Conservation (phyloP, 176 grass and related monocot genomes). For the Musa acuminata region DNA sequence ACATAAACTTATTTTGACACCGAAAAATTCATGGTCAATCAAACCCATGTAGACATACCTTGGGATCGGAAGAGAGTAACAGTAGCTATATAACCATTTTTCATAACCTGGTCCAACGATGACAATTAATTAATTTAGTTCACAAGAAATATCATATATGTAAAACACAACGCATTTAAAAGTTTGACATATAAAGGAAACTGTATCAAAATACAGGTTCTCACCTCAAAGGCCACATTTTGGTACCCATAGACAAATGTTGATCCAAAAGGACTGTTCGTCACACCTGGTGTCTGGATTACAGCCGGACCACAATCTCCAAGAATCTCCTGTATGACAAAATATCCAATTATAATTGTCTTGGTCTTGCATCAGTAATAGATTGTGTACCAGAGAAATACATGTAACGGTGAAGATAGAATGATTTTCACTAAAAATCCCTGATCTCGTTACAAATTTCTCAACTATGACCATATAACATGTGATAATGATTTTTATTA, state of each 20-base stretch:
- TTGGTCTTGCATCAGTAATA: background rate
- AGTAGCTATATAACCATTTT: constrained; percentile 92
- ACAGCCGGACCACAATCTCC: constrained; percentile 84
- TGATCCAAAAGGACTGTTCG: constrained; percentile 94
- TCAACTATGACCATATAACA: background rate
- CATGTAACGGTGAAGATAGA: background rate
- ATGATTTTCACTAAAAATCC: background rate
- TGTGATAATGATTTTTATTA: too few species aligned
- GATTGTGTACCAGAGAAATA: background rate
- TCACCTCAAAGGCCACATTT: constrained; percentile 90
- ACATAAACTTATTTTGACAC: too few species aligned
- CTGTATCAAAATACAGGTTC: background rate
- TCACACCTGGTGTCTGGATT: constrained; percentile 90
- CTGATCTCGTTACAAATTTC: background rate
- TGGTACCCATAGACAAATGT: constrained; percentile 97
- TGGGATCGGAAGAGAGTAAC: constrained; percentile 76
- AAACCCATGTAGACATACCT: constrained; percentile 8
- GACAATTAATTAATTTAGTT: background rate
- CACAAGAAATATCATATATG: background rate
- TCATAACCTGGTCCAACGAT: constrained; percentile 58
- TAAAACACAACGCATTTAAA: background rate
- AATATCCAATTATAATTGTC: constrained; percentile 3
- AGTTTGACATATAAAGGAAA: background rate
- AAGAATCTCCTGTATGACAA: constrained; percentile 61
- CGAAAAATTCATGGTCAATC: background rate